Conservation (phyloP, 2,329 filamentous ascomycete genomes). For the Neospermospora avenae region DNA sequence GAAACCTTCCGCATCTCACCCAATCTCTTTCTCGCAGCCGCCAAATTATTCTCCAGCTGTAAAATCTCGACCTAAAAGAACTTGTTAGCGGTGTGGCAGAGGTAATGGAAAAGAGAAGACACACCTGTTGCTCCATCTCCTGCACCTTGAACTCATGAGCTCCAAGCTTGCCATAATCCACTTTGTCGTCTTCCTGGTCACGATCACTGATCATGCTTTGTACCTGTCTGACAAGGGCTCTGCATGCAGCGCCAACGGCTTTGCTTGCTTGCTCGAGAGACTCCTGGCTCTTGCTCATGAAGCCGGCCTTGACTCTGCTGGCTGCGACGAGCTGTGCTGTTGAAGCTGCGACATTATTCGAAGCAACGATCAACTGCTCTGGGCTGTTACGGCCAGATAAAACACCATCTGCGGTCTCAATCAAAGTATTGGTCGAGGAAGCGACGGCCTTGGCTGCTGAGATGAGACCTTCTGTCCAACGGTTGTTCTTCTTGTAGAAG, state of each 20-base stretch:
- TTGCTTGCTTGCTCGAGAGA: conserved; percentile 86
- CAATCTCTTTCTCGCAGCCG: conserved; percentile 73
- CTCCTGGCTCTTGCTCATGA: conserved; percentile 97
- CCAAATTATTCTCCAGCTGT: conserved; percentile 84
- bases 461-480: conserved; percentile 97
- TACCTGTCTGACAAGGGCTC: conserved; percentile 85
- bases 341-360: conserved; percentile 92
- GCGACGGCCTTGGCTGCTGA: conserved; percentile 96
- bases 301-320: conserved; percentile 92
- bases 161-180: conserved; percentile 86
- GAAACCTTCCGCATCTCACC: conserved; percentile 78
- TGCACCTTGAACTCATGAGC: conserved; percentile 97
- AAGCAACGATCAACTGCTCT: conserved; percentile 96
- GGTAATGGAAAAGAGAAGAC: conserved; percentile 25
- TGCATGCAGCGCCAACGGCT: conserved; percentile 85
- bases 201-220: conserved; percentile 91
- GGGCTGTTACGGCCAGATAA: conserved; percentile 88
- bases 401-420: conserved; percentile 96
- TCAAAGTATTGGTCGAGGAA: conserved; percentile 87
- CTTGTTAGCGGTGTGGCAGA: conserved; percentile 12
- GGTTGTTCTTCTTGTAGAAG: conserved; percentile 99
- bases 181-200: conserved; percentile 73
- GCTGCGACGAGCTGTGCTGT: conserved; percentile 96
- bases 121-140: conserved; percentile 99
- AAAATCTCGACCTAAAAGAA: conserved; percentile 82